Conservation (phyloP, 257 asterid species). For the Cruciata laevipes region DNA sequence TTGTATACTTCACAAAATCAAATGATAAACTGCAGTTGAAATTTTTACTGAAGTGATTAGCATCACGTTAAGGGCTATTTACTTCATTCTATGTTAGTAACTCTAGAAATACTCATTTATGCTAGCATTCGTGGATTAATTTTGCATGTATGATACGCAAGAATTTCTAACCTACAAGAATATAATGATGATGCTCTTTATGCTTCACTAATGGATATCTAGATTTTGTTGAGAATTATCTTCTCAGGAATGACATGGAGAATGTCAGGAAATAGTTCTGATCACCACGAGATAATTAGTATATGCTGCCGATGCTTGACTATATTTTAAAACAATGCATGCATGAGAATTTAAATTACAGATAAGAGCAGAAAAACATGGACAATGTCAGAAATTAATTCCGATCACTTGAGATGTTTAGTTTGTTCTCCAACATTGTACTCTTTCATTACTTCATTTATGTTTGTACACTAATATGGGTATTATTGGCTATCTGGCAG, state of each 20-base stretch:
- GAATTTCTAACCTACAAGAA: background rate
- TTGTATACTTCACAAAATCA: background rate
- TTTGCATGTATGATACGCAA: background rate
- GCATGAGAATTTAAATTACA: background rate
- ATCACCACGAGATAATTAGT: background rate
- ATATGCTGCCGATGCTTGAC: background rate
- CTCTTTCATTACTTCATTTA: background rate
- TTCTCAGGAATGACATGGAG: background rate
- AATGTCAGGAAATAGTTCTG: background rate
- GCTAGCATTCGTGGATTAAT: background rate
- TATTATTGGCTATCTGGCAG: constrained; percentile 7
- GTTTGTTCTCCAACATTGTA: background rate
- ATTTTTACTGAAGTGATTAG: background rate
- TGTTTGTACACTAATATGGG: background rate
- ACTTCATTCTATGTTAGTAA: background rate
- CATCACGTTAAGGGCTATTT: background rate
- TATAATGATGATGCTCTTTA: background rate
- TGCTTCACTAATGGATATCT: background rate
- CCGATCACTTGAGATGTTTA: background rate
- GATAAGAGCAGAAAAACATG: background rate
- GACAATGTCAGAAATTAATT: background rate
- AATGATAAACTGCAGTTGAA: background rate
- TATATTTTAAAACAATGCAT: background rate
- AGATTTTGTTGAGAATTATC: background rate
- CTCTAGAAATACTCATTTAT: background rate